A percentile compares a stretch with the other conserved stretches of the same genome.
phyloP scores from a whole-genome alignment of 2,329 filamentous ascomycete genomes.

The Apiospora rasikravindrae region DNA sequence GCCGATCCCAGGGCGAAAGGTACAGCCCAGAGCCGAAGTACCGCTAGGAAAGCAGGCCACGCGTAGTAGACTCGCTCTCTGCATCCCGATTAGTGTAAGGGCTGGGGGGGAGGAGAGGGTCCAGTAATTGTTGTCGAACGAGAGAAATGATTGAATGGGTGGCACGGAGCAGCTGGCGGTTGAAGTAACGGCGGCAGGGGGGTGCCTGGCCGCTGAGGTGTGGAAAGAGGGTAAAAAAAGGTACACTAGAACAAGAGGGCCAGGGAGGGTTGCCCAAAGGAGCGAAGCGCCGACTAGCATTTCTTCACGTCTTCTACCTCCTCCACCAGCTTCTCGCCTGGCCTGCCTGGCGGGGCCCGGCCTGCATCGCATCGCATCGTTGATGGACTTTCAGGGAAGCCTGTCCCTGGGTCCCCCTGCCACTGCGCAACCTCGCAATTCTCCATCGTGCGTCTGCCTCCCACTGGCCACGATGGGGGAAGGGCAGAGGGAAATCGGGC shows the following conservation, averaged over 20 bases:
- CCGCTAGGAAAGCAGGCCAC: slow-evolving; percentile 1
- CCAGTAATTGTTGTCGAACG: slow-evolving; percentile 15
- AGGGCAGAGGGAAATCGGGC: neutral
- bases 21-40: neutral
- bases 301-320: neutral
- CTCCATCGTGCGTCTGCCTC: slow-evolving; percentile 10
- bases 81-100: slow-evolving; percentile 14
- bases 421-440: neutral
- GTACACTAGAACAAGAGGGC: slow-evolving; percentile 17
- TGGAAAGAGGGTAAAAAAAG: slow-evolving; percentile 11
- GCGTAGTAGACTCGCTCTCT: slow-evolving; percentile 18
- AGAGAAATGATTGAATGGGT: slow-evolving; percentile 16
- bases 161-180: slow-evolving; percentile 20
- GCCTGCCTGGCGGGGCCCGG: slow-evolving; percentile 6
- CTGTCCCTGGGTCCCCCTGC: slow-evolving; percentile 12
- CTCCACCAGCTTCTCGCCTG: neutral
- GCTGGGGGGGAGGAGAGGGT: neutral
- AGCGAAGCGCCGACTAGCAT: slow-evolving; percentile 17
- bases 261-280: slow-evolving; percentile 8
- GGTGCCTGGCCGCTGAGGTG: neutral
- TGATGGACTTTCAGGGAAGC: slow-evolving; percentile 14
- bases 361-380: slow-evolving; percentile 16
- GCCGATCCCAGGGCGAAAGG: neutral
- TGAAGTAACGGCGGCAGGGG: slow-evolving; percentile 17
- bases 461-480: slow-evolving; percentile 6